Evolutionary conservation across 2,329 filamentous ascomycete species (phyloP).

Genomic region (Trichoderma breve): DNA sequence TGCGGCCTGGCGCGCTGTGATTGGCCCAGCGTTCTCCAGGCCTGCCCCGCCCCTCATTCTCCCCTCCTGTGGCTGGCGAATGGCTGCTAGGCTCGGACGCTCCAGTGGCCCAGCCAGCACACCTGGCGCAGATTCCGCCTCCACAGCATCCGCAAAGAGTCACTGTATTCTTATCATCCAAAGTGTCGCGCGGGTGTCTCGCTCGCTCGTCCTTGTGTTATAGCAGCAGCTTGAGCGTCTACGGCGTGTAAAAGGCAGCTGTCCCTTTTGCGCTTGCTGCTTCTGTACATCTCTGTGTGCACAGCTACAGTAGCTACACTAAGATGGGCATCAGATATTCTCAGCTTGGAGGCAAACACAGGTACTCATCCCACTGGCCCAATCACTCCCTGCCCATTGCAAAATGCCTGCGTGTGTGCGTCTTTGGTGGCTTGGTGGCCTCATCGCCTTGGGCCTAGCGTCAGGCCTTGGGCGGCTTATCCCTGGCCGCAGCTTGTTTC

Average conservation of each 20-base stretch:
- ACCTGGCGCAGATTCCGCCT: conserved; percentile 14
- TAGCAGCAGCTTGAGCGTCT: background rate
- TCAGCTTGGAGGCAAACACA: background rate
- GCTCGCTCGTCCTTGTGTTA: background rate
- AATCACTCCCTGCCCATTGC: background rate
- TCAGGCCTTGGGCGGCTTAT: conserved; percentile 1
- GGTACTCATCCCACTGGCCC: background rate
- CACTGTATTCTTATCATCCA: background rate
- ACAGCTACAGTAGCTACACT: no score
- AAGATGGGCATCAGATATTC: background rate
- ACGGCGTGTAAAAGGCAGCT: background rate
- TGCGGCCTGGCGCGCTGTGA: background rate
- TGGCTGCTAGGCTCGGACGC: background rate
- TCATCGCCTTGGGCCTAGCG: conserved; percentile 11
- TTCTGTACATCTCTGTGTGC: no score
- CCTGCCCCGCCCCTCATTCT: background rate
- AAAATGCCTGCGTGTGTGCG: background rate
- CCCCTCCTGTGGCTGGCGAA: conserved; percentile 13
- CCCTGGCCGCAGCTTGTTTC: conserved; percentile 4
- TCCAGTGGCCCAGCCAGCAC: conserved; percentile 17
- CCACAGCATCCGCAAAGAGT: conserved; percentile 3
- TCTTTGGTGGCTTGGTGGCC: conserved; percentile 15
- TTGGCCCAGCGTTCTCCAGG: background rate
- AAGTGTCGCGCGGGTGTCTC: background rate
- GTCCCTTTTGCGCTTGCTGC: no score